A percentile compares a stretch with the other conserved stretches of the same genome.
Conservation (phyloP, 768 basidiomycete species). For the Phylloporus sp. region DNA sequence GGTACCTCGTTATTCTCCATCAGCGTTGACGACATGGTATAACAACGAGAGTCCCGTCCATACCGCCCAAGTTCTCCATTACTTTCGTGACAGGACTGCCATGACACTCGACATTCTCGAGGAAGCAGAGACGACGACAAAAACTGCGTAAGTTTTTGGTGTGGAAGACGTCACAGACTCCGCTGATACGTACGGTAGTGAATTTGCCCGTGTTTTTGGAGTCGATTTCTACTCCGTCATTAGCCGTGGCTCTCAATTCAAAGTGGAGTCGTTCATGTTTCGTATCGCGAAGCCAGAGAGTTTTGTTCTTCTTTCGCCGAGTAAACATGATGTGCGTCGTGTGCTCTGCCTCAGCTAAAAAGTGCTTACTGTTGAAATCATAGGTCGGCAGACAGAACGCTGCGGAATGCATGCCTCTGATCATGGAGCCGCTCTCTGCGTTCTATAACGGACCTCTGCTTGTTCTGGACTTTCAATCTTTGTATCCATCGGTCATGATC, state of each 20-base stretch:
- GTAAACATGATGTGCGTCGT: slow-evolving; percentile 67
- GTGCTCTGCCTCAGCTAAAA: background rate
- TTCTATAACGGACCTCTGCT: slow-evolving; percentile 91
- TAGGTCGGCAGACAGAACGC: slow-evolving; percentile 96
- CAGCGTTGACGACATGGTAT: slow-evolving; percentile 66
- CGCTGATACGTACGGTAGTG: slow-evolving; percentile 44
- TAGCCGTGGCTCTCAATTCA: slow-evolving; percentile 94
- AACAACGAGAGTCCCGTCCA: slow-evolving; percentile 54
- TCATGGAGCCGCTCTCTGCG: slow-evolving; percentile 90
- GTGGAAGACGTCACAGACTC: too few species aligned
- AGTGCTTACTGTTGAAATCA: background rate
- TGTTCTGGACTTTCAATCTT: slow-evolving; percentile 92
- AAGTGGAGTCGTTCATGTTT: slow-evolving; percentile 98
- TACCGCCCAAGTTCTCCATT: slow-evolving; percentile 48
- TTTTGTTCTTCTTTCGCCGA: slow-evolving; percentile 87
- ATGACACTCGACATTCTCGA: slow-evolving; percentile 80
- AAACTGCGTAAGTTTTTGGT: slow-evolving; percentile 65
- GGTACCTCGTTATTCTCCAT: slow-evolving; percentile 65
- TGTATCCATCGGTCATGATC: slow-evolving; percentile 98
- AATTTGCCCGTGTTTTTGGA: slow-evolving; percentile 96
- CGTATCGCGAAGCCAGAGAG: slow-evolving; percentile 94
- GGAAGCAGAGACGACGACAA: slow-evolving; percentile 74
- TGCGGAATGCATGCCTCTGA: slow-evolving; percentile 91
- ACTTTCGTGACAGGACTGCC: slow-evolving; percentile 59
- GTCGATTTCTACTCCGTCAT: slow-evolving; percentile 96